Evolutionary conservation across 2,329 filamentous ascomycete genomes (phyloP).

Genomic region (Colletotrichum theobromicola): DNA sequence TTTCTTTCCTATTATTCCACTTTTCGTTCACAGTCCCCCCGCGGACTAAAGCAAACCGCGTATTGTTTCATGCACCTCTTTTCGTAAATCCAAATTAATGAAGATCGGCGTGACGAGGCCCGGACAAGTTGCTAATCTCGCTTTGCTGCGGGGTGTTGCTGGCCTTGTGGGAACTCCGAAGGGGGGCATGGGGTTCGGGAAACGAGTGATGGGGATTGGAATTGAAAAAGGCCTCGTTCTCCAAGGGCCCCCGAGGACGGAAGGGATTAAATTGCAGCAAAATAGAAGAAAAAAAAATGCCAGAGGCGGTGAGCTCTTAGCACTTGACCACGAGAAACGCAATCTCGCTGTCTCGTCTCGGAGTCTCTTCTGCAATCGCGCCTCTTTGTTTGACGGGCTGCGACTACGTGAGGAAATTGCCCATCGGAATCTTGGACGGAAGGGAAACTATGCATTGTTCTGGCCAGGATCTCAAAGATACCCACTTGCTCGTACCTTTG

Average conservation of each 20-base stretch:
- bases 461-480: neutral
- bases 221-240: neutral
- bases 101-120: slow-evolving; percentile 4
- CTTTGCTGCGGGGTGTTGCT: neutral
- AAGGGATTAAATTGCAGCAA: no score
- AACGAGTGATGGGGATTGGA: neutral
- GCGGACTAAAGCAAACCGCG: neutral
- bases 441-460: no score
- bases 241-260: neutral
- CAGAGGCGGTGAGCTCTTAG: neutral
- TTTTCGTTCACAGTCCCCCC: neutral
- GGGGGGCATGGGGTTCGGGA: neutral
- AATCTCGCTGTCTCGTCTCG: neutral
- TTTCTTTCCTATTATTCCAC: neutral
- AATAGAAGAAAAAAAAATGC: no score
- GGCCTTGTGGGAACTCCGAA: neutral
- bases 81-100: slow-evolving; percentile 1
- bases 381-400: neutral
- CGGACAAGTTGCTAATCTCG: slow-evolving; percentile 9
- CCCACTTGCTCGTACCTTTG: neutral
- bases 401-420: no score
- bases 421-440: no score
- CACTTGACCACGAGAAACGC: neutral
- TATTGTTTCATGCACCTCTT: neutral
- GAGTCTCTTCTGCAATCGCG: neutral